These are phyloP conservation scores for Trichoderma parareesei DNA, from an alignment of 495 filamentous ascomycete species.

Conservation along the genomic window DNA sequence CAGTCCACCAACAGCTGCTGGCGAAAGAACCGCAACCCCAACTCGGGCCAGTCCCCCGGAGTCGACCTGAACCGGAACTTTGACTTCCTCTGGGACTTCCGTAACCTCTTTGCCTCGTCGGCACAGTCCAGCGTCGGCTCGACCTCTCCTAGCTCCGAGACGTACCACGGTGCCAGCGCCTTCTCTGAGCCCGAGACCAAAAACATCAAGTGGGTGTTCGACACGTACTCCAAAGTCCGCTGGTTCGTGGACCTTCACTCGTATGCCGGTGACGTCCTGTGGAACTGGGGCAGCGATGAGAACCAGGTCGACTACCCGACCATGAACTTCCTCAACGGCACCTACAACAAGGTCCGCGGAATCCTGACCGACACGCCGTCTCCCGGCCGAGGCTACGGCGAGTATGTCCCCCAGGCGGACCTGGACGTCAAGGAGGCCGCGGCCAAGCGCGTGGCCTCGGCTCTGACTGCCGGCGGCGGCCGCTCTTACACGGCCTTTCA, in stretches of 20 bases:
- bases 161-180: constrained; percentile 25
- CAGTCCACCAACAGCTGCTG: constrained; percentile 27
- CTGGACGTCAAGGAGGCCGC: constrained; percentile 16
- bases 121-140: constrained; percentile 19
- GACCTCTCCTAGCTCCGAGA: constrained; percentile 21
- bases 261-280: constrained; percentile 28
- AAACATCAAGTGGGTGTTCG: constrained; percentile 29
- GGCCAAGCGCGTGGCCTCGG: constrained; percentile 20
- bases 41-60: constrained; percentile 17
- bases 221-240: constrained; percentile 28
- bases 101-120: constrained; percentile 22
- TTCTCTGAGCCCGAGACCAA: constrained; percentile 32
- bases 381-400: constrained; percentile 21
- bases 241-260: constrained; percentile 41
- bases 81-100: constrained; percentile 30
- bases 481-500: constrained; percentile 23
- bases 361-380: constrained; percentile 19
- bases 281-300: constrained; percentile 34
- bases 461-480: constrained; percentile 24
- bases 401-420: constrained; percentile 27
- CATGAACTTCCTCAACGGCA: constrained; percentile 30
- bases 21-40: constrained; percentile 34
- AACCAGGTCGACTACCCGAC: constrained; percentile 23
- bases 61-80: constrained; percentile 36
- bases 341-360: constrained; percentile 31